Evolutionary conservation across 2,329 filamentous ascomycete genomes (phyloP).

Genomic region (Phyllosticta ampelicida): DNA sequence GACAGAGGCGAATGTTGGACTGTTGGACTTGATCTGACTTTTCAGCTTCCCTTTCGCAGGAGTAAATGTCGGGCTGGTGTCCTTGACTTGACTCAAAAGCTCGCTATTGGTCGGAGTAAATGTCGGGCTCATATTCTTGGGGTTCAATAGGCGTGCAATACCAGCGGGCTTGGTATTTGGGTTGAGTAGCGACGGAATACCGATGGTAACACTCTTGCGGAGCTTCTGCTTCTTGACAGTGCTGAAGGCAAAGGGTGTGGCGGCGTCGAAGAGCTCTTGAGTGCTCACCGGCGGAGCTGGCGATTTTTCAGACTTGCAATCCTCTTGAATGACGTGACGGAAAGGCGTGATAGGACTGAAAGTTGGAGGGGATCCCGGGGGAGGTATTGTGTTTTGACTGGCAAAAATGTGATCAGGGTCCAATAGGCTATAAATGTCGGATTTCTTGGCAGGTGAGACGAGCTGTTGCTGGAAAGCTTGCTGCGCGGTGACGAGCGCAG

Average conservation of each 20-base stretch:
- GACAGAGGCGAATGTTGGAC: background rate
- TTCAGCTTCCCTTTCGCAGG: background rate
- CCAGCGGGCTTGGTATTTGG: background rate
- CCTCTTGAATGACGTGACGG: constrained; percentile 11
- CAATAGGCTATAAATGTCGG: background rate
- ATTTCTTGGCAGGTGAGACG: constrained; percentile 5
- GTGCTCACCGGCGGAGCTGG: constrained; percentile 26
- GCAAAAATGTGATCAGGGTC: background rate
- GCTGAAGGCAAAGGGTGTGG: constrained; percentile 30
- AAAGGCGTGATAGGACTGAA: constrained; percentile 12
- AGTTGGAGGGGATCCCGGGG: background rate
- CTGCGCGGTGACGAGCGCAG: constrained; percentile 24
- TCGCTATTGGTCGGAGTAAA: background rate
- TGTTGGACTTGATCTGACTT: background rate
- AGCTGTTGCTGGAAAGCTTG: constrained; percentile 23
- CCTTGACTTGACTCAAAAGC: background rate
- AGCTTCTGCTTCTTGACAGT: constrained; percentile 30
- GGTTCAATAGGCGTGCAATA: too few relatives aligned
- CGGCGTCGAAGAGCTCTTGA: constrained; percentile 34
- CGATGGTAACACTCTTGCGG: constrained; percentile 5
- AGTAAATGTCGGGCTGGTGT: background rate
- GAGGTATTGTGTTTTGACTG: background rate
- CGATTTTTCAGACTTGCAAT: constrained; percentile 15
- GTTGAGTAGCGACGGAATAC: background rate
- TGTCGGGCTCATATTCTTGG: background rate